Base-by-base conservation (phyloP, 2,329 filamentous ascomycete genomes). In the Pseudogymnoascus sp. region DNA sequence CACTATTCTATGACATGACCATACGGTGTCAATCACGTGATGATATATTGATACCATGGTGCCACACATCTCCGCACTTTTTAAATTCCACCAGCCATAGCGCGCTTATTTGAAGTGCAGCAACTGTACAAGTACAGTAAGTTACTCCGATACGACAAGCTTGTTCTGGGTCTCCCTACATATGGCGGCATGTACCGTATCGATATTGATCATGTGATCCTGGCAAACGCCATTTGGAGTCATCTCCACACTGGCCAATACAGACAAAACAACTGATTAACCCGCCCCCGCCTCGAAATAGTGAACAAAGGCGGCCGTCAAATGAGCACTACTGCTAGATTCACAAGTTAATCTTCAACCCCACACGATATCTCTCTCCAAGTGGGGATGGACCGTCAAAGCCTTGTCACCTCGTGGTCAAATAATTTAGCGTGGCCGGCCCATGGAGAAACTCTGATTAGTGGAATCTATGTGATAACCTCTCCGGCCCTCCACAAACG, bases 161-260 rank as follows among this genome's bases (percentile, higher is more conserved):
- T 33, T 55, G 5, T 14, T 55, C 49, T 2, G 4, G 14, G 45
- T 21, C 16, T 12, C 14, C 25, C 25, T 55, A 55, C n/a, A 55
- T 55, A 18, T 18, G n/a, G 25, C 45, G n/a, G 25, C 45, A 55
- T 33, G 45, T 55, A 55, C 25, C 7, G 9, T 18, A 8, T 33
- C 25, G n/a, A 55, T 55, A 55, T 55, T 55, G 45, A 52, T 52
- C 45, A 52, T 52, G 45, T 52, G 45, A 52, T 52, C n/a, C 31
- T 52, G n/a, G 25, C 45, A 12, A 33, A 55, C 45, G 45, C 45
- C 45, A 12, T 52, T 33, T 55, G 45, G 45, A 16, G 45, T 55
- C 45, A n/a, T 55, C 45, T 33, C 45, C 45, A 55, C 45, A 55
- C 25, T 12, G 7, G n/a, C 45, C 45, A 55, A 55, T 55, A 55